Evolutionary conservation across 192 early-diverging fungal genomes (phyloP), one percentile per base, ranked within the genome.

Genomic region (Jimgerdemannia flammicorona): DNA sequence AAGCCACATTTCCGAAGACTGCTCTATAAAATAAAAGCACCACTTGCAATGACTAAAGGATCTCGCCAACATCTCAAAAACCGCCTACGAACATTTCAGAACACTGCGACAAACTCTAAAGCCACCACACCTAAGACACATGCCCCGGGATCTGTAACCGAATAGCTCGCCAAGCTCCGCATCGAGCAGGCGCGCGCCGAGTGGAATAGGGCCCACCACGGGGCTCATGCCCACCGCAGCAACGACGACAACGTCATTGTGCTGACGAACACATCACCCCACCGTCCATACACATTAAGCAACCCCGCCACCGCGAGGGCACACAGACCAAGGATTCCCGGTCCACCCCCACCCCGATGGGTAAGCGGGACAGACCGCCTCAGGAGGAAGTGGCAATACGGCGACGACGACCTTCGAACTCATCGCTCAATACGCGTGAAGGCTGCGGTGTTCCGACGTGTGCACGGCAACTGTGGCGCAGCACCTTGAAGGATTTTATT

Each of bases 161-260:
- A 8, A 3, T 40, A 73, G 41, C 72, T 73, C 63, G 63, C 72
- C 7, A 73, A 39, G 20, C 19, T 73, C 17, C 72, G 72, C 9
- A 66, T 66, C 29, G 72, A 73, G 29, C 72, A 73, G 4, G 72
- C n/a, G 41, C 72, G 72, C 20, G 72, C 72, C 9, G 72, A 63
- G 66, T 49, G 43, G 63, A 73, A 73, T 6, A 59, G 14, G 49
- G 49, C 49, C 49, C 49, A 59, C 49, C 49, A 2, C 49, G 49
- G 49, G 14, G 8, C 8, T 14, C 6, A 59, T 59, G 49, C 29
- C 29, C 29, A 29, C 29, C 29, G 29, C 29, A 29, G 29, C 29
- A 1, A 29, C 29, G 29, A 29, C 29, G 29, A 29, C 29, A 29
- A 29, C 29, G 29, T 29, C 29, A 29, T 29, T 1, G 29, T 29